A percentile compares a stretch with the other conserved stretches of the same genome.
Conservation (phyloP, 169 alveolate species). For the Sarcocystis neurona region DNA sequence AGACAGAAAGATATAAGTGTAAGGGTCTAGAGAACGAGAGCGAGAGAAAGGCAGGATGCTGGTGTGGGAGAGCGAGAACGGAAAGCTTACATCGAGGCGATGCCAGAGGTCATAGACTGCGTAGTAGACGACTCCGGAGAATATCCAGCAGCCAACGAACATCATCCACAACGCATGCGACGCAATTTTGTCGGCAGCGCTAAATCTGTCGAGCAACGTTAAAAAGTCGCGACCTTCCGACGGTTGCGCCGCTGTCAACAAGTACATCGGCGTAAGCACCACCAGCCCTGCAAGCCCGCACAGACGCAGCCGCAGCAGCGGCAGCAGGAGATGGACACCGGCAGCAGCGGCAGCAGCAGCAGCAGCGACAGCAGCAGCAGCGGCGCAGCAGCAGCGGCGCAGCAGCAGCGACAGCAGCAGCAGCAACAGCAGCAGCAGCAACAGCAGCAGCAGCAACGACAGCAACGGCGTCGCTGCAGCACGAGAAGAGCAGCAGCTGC, state of each 20-base stretch:
- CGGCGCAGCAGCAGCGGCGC: too few species aligned
- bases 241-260: neutral
- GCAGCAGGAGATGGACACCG: too few species aligned
- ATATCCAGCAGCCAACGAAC: neutral
- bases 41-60: neutral
- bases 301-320: too few species aligned
- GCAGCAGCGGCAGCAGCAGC: too few species aligned
- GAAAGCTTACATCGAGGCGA: neutral
- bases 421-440: too few species aligned
- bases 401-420: too few species aligned
- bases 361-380: too few species aligned
- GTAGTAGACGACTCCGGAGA: slow-evolving; percentile 12
- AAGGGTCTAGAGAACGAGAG: neutral
- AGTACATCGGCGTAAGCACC: slow-evolving; percentile 3
- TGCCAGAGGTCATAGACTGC: slow-evolving; percentile 1
- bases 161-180: neutral
- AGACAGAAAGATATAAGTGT: neutral
- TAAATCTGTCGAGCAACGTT: neutral
- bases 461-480: too few species aligned
- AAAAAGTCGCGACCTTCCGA: neutral
- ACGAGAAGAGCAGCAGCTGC: too few species aligned
- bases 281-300: neutral
- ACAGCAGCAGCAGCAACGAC: too few species aligned
- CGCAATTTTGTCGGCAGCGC: neutral
- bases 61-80: neutral